Base-by-base conservation (phyloP, 768 basidiomycete genomes). In the Dentipellis sp. region DNA sequence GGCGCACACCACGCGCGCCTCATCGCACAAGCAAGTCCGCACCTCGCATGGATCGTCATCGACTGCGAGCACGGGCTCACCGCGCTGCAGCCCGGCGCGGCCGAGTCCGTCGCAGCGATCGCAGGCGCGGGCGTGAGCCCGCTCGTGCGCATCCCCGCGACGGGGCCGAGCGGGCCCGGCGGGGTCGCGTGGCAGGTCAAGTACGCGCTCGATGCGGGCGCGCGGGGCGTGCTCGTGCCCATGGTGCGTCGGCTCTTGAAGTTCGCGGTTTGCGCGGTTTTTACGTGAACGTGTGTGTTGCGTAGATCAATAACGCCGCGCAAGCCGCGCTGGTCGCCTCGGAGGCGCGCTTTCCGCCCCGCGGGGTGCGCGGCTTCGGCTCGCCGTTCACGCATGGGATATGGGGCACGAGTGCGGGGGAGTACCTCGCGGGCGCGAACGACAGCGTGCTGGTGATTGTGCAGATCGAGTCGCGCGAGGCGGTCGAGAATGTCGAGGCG, bases 121-220 rank as follows among this genome's bases (percentile, higher is more conserved):
- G 70, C 79, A 1, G 75, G 75, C 9, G 68, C 80, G 0, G 70
- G 72, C 2, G 80, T 81, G 0, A 84, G 78, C 60, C 71, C 78
- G 10, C 60, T 87, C 39, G 79, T 87, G 5, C 68, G 85, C 23
- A 79, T 86, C 50, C 80, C 85, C 5, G 83, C 83, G 7, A 86
- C 84, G 2, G 29, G 29, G 29, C 29, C 29, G 3, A 84, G 83
- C 22, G 42, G 42, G n/a, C n/a, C 42, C 8, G 65, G 63, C 50
- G 62, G 79, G 59, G 81, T 81, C 2, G 74, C 74, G 55, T 86
- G 84, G 83, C 84, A 86, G 66, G 84, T 87, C 68, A 87, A 87
- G 69, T 74, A 81, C 58, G 84, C 80, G 0, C 74, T 87, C 34
- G 85, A 87, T 62, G 79, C 81, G 0, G 86, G 85, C 4, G 85